Evolutionary conservation across 2,329 filamentous ascomycete species (phyloP).

Genomic region (Microdochium nivale): DNA sequence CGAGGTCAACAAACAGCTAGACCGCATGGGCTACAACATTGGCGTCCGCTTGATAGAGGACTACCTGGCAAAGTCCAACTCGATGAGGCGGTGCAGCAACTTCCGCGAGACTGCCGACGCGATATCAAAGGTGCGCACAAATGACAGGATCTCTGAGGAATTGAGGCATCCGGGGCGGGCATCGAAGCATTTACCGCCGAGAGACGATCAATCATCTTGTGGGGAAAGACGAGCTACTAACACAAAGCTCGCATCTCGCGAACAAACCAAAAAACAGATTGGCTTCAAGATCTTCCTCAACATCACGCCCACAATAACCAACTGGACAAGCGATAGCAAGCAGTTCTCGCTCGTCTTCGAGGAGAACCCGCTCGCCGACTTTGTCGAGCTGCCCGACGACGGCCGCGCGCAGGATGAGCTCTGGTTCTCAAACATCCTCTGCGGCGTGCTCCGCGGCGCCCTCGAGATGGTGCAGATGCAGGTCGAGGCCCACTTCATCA

Average conservation of each 20-base stretch:
- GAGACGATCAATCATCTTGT: no score
- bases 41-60: constrained; percentile 93
- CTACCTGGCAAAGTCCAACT: constrained; percentile 91
- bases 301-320: constrained; percentile 84
- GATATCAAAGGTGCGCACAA: constrained; percentile 67
- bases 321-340: constrained; percentile 94
- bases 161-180: no score
- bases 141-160: background rate
- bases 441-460: constrained; percentile 81
- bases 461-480: constrained; percentile 99
- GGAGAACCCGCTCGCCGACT: constrained; percentile 93
- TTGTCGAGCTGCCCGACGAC: constrained; percentile 94
- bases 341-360: constrained; percentile 95
- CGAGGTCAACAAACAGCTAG: constrained; percentile 94
- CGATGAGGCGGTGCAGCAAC: constrained; percentile 79
- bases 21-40: constrained; percentile 99
- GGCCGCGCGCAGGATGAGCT: constrained; percentile 91
- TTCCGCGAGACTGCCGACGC: constrained; percentile 95
- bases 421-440: constrained; percentile 97
- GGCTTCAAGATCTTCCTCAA: constrained; percentile 99
- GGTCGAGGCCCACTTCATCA: constrained; percentile 93
- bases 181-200: no score
- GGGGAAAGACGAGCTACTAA: no score
- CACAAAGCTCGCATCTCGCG: no score
- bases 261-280: constrained; percentile 45